Percentiles rank a stretch among this genome's conserved stretches.
These are phyloP conservation scores for Ilyonectria mors-panacis DNA, from an alignment of 2,329 filamentous ascomycete genomes.

Conservation along the genomic window DNA sequence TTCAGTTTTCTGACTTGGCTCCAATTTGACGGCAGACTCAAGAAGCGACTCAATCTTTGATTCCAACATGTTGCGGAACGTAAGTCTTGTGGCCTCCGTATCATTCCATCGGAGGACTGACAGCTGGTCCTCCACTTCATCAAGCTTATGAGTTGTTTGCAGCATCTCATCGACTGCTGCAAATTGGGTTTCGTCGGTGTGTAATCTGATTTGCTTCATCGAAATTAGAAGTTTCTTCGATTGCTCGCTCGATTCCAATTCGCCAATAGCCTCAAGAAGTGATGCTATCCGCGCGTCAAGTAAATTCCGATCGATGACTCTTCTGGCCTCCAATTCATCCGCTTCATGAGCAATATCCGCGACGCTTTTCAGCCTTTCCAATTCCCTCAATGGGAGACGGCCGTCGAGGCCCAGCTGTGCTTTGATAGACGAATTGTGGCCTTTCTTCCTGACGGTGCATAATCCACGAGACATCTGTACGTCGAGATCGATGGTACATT, in stretches of 20 bases:
- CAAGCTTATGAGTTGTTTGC: neutral
- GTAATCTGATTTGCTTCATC: neutral
- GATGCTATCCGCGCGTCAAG: neutral
- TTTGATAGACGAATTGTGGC: neutral
- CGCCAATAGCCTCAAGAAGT: neutral
- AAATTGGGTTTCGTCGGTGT: neutral
- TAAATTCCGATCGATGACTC: neutral
- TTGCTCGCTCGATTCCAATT: neutral
- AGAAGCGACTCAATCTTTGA: neutral
- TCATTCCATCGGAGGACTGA: neutral
- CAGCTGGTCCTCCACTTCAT: neutral
- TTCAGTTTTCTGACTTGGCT: too few relatives aligned
- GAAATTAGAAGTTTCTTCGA: neutral
- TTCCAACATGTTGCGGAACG: neutral
- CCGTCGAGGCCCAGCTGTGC: neutral
- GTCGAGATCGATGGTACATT: neutral
- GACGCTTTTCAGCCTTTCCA: neutral
- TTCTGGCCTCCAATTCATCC: neutral
- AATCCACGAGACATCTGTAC: neutral
- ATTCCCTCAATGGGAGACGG: neutral
- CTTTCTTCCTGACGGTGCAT: neutral
- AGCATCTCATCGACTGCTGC: neutral
- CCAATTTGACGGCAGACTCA: too few relatives aligned
- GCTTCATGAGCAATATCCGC: neutral
- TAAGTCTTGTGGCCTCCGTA: too few relatives aligned